Evolutionary conservation across 176 grass and related monocot genomes (phyloP), one percentile per base, ranked within the genome.

Genomic region (Zoysia pacifica): DNA sequence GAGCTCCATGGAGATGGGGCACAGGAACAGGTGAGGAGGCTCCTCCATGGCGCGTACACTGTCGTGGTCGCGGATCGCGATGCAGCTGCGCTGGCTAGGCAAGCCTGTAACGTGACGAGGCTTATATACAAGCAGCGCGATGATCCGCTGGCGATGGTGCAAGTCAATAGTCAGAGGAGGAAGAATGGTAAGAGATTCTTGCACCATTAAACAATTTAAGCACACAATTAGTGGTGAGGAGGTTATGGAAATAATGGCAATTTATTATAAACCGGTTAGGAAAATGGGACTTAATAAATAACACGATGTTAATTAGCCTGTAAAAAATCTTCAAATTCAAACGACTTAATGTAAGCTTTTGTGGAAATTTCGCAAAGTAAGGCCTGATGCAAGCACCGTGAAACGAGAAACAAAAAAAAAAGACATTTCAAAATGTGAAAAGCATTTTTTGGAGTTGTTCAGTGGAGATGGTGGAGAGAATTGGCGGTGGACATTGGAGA

Each of bases 1-100:
- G 58, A 97, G 84, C 67, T 97, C 94, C 91, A 97, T 84, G 62
- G 94, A 93, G 72, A 97, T 97, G 48, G 94, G 94, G 84, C 94
- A 97, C 44, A 86, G 76, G 77, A 91, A 91, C 51, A 93, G 73
- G 55, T 80, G 53, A 6, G 91, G 89, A 74, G 86, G 63, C 7
- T 90, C 89, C 73, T 83, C 77, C 51, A 69, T 56, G 39, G 10
- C 47, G 60, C 54, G 4, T 42, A 2, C 37, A 62, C n/a, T 5
- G 54, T 35, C 51, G 28, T 28, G 28, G 28, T 28, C 28, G 28
- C 28, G 28, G 86, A 74, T 88, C 62, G 46, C 54, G 13, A 51
- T 78, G 61, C 44, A 70, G 36, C 37, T 52, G 45, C 28, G 69
- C 69, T 75, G 71, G 69, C 43, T 43, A n/a, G 65, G 66, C 47